Evolutionary conservation across 768 basidiomycete genomes (phyloP), one percentile per base, ranked within the genome.

Genomic region (Gymnopilus dilepis): DNA sequence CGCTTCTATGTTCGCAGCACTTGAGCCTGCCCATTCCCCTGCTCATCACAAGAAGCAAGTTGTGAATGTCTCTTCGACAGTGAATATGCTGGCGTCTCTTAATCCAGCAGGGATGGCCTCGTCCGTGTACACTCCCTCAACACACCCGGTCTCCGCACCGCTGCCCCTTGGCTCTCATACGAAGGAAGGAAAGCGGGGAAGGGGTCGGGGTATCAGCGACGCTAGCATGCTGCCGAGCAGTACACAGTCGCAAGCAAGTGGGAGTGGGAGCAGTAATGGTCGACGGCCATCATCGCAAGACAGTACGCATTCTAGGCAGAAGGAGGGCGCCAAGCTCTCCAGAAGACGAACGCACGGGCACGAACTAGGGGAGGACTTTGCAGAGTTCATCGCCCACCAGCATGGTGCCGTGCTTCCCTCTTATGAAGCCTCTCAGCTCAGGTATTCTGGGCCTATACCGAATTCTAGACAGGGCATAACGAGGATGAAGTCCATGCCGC

Each of bases 401-500:
- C 61, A 64, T 15, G 34, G 56, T 4, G 30, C 41, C 41, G 43
- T 63, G 33, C 59, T 64, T 22, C 60, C 70, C 33, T 40, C 63
- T 28, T 65, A 68, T 55, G 61, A 68, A 26, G 54, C 51, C 38
- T 55, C 24, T 3, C 53, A 64, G 15, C 60, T 60, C 31, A 64
- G 56, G 21, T 56, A 62, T 40, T 41, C 48, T 45, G 19, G 60
- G 13, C 26, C 51, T 11, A 45, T 43, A 12, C 28, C 59, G 52
- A 38, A 33, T 22, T 24, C 60, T n/a, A 56, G 62, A 24, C 53
- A 64, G 59, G 59, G 61, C 15, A 56, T 79, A 17, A 73, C 80
- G 9, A 79, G 84, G 33, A 78, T 75, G 67, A 84, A 86, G 76
- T 84, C 86, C 56, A 84, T 84, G 78, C 82, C 84, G 0, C 65